Conservation (phyloP, 1,284 basidiomycete genomes). For the Binderoboletus segoi region DNA sequence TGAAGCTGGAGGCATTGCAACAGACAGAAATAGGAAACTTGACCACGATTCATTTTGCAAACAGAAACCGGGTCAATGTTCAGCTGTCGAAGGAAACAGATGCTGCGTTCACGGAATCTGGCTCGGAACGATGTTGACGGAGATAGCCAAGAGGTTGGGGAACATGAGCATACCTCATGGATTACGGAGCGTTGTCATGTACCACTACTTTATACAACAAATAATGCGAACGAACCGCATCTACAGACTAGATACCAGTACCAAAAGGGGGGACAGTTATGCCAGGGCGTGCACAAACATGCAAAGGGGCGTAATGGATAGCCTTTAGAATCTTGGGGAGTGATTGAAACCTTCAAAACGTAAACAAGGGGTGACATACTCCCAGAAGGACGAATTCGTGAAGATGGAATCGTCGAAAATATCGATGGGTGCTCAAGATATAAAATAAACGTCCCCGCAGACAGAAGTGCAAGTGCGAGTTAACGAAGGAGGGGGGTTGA, state of each 20-base stretch:
- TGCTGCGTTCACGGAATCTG: neutral
- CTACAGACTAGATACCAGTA: conserved; percentile 15
- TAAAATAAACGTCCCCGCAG: neutral
- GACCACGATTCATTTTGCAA: conserved; percentile 23
- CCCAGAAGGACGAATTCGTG: neutral
- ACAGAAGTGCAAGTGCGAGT: conserved; percentile 2
- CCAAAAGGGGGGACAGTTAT: conserved; percentile 17
- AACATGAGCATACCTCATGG: neutral
- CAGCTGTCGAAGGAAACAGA: conserved; percentile 1
- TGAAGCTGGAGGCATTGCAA: conserved; percentile 26
- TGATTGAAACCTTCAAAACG: conserved; percentile 1
- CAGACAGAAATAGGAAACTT: conserved; percentile 12
- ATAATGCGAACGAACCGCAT: neutral
- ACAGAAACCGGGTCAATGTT: conserved; percentile 1
- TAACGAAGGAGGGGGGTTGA: neutral
- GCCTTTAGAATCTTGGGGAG: neutral
- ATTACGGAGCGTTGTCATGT: neutral
- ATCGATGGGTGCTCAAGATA: conserved; percentile 10
- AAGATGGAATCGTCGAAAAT: neutral
- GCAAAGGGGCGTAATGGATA: neutral
- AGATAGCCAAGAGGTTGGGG: neutral
- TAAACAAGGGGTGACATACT: conserved; percentile 10
- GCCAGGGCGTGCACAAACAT: conserved; percentile 1
- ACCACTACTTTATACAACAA: too few species aligned
- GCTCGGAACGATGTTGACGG: conserved; percentile 4